These are phyloP conservation scores for Aspergillus sp. DNA, from an alignment of 2,329 filamentous ascomycete species.

Conservation along the genomic window DNA sequence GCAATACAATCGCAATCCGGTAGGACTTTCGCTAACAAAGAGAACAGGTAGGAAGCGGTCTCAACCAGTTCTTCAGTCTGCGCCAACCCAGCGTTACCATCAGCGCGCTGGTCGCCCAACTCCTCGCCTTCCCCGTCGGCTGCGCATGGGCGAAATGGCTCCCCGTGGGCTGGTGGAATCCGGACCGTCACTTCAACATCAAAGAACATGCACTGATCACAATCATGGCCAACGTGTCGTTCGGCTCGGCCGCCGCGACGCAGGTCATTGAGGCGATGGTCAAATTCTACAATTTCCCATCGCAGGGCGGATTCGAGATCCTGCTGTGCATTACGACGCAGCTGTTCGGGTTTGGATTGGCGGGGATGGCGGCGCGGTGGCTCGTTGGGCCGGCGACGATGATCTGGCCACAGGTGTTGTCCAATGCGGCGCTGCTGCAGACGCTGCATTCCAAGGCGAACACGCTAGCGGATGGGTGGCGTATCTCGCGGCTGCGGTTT, in stretches of 20 bases:
- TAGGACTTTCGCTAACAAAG: background rate
- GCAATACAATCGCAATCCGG: background rate
- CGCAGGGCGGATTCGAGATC: conserved; percentile 55
- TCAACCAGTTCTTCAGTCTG: conserved; percentile 35
- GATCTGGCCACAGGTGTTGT: conserved; percentile 57
- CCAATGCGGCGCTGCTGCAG: conserved; percentile 43
- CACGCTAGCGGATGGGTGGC: conserved; percentile 36
- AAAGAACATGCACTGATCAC: conserved; percentile 40
- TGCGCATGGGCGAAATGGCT: conserved; percentile 33
- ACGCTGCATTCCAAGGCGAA: conserved; percentile 30
- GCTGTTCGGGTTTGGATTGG: conserved; percentile 58
- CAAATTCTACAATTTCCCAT: conserved; percentile 51
- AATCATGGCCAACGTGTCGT: conserved; percentile 44
- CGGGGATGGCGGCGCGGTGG: conserved; percentile 54
- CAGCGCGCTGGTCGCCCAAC: conserved; percentile 34
- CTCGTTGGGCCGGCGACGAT: conserved; percentile 55
- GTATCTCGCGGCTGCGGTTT: conserved; percentile 30
- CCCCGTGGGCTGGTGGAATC: conserved; percentile 37
- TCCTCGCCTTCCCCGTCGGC: conserved; percentile 41
- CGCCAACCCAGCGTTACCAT: conserved; percentile 35
- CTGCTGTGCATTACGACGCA: conserved; percentile 56
- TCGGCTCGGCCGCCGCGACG: conserved; percentile 37
- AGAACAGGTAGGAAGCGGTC: conserved; percentile 27
- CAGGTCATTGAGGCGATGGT: conserved; percentile 33
- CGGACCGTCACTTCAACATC: conserved; percentile 34